Conservation (phyloP, 768 basidiomycete genomes). For the Antrodiella citrinella region DNA sequence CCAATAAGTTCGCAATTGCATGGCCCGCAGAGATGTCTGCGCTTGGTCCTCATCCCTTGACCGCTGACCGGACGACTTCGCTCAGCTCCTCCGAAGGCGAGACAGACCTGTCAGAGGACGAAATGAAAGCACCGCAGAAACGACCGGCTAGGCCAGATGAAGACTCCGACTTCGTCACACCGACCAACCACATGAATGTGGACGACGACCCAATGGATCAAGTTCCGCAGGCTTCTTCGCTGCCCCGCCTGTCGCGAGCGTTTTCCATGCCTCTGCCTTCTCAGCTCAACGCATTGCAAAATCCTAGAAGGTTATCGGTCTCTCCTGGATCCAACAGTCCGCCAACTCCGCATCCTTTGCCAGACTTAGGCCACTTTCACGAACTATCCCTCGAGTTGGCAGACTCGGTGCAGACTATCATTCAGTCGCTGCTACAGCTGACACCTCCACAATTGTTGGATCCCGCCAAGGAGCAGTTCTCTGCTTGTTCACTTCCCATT, state of each 20-base stretch:
- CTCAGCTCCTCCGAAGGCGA: constrained; percentile 47
- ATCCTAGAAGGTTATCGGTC: constrained; percentile 43
- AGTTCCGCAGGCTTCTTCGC: constrained; percentile 19
- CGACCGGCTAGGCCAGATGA: constrained; percentile 15
- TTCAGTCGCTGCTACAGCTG: constrained; percentile 86
- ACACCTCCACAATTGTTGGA: constrained; percentile 87
- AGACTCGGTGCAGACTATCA: constrained; percentile 83
- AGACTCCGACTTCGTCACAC: constrained; percentile 24
- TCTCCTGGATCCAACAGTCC: constrained; percentile 15
- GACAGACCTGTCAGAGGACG: constrained; percentile 42
- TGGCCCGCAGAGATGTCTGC: constrained; percentile 43
- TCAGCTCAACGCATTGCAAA: constrained; percentile 66
- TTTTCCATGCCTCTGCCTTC: constrained; percentile 76
- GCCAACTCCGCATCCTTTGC: constrained; percentile 16
- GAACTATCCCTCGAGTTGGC: constrained; percentile 83
- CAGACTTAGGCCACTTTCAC: constrained; percentile 36
- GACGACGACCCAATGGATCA: constrained; percentile 27
- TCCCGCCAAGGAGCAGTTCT: constrained; percentile 89
- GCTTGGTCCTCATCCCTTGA: constrained; percentile 28
- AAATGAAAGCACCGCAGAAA: constrained; percentile 12
- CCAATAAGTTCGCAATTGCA: constrained; percentile 54
- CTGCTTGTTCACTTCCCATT: constrained; percentile 79
- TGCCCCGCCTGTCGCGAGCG: constrained; percentile 62
- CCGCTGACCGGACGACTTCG: constrained; percentile 30
- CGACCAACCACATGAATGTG: constrained; percentile 21